Percentiles rank a stretch among this genome's conserved stretches.
These are phyloP conservation scores for Suhomyces bokatorum DNA, from an alignment of 1,139 yeast genomes.

Conservation along the genomic window DNA sequence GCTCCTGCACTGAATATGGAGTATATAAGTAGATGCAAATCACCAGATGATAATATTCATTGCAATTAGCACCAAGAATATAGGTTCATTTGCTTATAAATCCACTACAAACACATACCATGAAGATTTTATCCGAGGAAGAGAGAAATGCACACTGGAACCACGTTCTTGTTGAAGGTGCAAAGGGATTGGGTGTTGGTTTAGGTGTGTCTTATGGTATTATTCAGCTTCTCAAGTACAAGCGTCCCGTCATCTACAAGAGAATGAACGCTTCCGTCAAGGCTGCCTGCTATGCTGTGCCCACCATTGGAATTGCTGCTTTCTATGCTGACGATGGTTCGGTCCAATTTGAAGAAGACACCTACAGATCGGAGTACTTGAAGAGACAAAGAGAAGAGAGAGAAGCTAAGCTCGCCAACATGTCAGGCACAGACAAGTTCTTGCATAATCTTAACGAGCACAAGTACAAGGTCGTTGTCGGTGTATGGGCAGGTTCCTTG, in stretches of 20 bases:
- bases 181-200: slow-evolving; percentile 43
- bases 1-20: too few relatives aligned
- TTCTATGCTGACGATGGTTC: slow-evolving; percentile 52
- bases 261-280: slow-evolving; percentile 41
- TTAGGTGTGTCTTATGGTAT: slow-evolving; percentile 34
- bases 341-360: slow-evolving; percentile 42
- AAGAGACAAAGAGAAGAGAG: slow-evolving; percentile 16
- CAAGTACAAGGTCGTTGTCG: slow-evolving; percentile 75
- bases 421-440: slow-evolving; percentile 21
- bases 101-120: slow-evolving; percentile 20
- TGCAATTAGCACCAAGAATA: too few relatives aligned
- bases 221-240: slow-evolving; percentile 32
- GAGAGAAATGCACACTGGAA: slow-evolving; percentile 45
- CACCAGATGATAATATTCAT: too few relatives aligned
- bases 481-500: slow-evolving; percentile 84
- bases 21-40: neutral
- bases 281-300: slow-evolving; percentile 42
- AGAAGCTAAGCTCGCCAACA: slow-evolving; percentile 21
- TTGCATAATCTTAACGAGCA: slow-evolving; percentile 50
- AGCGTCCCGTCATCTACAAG: slow-evolving; percentile 35
- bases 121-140: slow-evolving; percentile 43
- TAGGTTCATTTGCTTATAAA: neutral
- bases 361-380: slow-evolving; percentile 38
- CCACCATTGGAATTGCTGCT: slow-evolving; percentile 41
- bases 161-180: slow-evolving; percentile 38